phyloP scores from a whole-genome alignment of 1,139 yeast genomes.

The Kodamaea plutei region DNA sequence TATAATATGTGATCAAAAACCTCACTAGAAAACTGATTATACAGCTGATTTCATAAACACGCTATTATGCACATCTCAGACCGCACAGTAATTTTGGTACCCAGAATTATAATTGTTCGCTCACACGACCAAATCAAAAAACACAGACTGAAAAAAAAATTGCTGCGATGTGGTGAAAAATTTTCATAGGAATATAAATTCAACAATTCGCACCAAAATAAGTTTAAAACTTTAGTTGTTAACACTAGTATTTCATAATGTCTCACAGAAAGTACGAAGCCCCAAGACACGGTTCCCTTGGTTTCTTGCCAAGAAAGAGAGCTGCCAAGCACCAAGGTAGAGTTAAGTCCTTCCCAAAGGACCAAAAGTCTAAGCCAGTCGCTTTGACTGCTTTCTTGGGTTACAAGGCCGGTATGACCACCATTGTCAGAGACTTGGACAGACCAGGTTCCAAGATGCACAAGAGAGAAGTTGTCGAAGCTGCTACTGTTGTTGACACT shows the following conservation, averaged over 20 bases:
- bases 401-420: constrained; percentile 99
- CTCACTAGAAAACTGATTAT: no score
- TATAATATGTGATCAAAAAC: no score
- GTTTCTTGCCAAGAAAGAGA: constrained; percentile 99
- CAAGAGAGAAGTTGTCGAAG: constrained; percentile 99
- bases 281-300: constrained; percentile 99
- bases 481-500: constrained; percentile 98
- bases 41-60: no score
- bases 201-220: background rate
- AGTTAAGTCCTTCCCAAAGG: constrained; percentile 99
- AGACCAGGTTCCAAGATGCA: constrained; percentile 99
- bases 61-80: no score
- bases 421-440: constrained; percentile 99
- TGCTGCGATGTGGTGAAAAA: constrained; percentile 10
- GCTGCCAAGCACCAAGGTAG: constrained; percentile 98
- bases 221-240: constrained; percentile 19
- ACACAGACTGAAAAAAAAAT: no score
- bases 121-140: constrained; percentile 16
- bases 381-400: constrained; percentile 99
- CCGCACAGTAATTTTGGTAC: no score
- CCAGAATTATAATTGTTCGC: no score
- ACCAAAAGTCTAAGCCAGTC: constrained; percentile 96
- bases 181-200: constrained; percentile 12
- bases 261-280: constrained; percentile 99
- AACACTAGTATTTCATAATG: constrained; percentile 46